These are phyloP conservation scores for Russula emetica DNA, from an alignment of 768 basidiomycete species.

Conservation along the genomic window DNA sequence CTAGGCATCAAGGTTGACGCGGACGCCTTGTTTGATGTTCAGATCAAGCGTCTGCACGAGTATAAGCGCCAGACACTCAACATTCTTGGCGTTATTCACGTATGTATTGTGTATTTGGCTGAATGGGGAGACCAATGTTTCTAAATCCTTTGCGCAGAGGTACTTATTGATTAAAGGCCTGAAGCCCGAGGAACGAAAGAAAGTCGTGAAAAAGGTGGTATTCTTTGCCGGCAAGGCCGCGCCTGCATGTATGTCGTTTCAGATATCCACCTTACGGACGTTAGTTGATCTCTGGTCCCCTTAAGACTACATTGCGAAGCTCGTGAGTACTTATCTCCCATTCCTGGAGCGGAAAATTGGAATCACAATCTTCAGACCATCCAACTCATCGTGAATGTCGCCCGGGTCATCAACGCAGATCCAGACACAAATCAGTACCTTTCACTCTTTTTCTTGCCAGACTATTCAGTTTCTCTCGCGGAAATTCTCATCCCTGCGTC, in stretches of 20 bases:
- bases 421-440: constrained; percentile 85
- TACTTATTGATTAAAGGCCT: constrained; percentile 79
- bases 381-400: constrained; percentile 89
- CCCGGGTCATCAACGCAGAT: constrained; percentile 74
- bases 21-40: constrained; percentile 84
- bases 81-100: constrained; percentile 85
- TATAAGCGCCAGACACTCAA: constrained; percentile 96
- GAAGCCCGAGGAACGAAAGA: constrained; percentile 73
- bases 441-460: constrained; percentile 90
- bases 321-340: constrained; percentile 41
- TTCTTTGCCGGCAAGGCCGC: constrained; percentile 99
- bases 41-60: constrained; percentile 91
- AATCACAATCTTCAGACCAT: constrained; percentile 55
- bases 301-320: constrained; percentile 85
- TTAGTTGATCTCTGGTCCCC: constrained; percentile 19
- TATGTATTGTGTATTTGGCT: constrained; percentile 37
- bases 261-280: not conserved
- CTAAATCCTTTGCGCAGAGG: constrained; percentile 44
- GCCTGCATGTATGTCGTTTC: constrained; percentile 64
- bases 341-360: not conserved
- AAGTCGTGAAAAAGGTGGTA: constrained; percentile 79
- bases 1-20: constrained; percentile 71
- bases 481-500: constrained; percentile 87
- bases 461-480: constrained; percentile 84
- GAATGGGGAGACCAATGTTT: not conserved